Percentiles rank a stretch among this genome's conserved stretches.
phyloP scores from a whole-genome alignment of 2,329 filamentous ascomycete genomes.

The Thermochaetoides dissita region DNA sequence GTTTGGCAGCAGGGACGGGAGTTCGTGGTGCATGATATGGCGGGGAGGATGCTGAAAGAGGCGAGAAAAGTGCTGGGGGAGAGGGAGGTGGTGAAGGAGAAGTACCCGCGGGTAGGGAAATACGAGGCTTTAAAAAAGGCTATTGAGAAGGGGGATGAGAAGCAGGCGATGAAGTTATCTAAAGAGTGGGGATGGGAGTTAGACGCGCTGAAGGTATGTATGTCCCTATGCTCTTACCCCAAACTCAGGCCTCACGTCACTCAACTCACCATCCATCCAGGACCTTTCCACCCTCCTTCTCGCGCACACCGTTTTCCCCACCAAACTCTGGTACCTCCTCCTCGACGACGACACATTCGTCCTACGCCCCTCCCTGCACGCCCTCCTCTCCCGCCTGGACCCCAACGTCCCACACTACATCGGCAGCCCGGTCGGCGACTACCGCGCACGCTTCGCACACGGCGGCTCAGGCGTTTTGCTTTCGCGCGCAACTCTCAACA shows the following conservation, averaged over 20 bases:
- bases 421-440: constrained; percentile 44
- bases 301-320: constrained; percentile 33
- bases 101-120: constrained; percentile 23
- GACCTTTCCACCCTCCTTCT: constrained; percentile 42
- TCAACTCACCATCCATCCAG: constrained; percentile 19
- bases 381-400: constrained; percentile 36
- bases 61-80: too few species aligned
- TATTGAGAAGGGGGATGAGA: constrained; percentile 25
- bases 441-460: constrained; percentile 40
- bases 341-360: constrained; percentile 45
- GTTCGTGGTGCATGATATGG: constrained; percentile 27
- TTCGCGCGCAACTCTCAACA: constrained; percentile 31
- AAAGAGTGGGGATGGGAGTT: constrained; percentile 32
- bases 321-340: constrained; percentile 46
- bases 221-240: neutral
- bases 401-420: constrained; percentile 33
- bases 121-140: constrained; percentile 27
- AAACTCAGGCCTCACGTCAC: neutral
- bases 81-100: constrained; percentile 2
- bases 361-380: constrained; percentile 32
- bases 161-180: constrained; percentile 24
- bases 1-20: constrained; percentile 14
- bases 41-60: constrained; percentile 13
- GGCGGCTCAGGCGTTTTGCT: constrained; percentile 41
- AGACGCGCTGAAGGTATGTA: constrained; percentile 33